Conservation (phyloP, 768 basidiomycete genomes). For the Phaeolepiota aurea region DNA sequence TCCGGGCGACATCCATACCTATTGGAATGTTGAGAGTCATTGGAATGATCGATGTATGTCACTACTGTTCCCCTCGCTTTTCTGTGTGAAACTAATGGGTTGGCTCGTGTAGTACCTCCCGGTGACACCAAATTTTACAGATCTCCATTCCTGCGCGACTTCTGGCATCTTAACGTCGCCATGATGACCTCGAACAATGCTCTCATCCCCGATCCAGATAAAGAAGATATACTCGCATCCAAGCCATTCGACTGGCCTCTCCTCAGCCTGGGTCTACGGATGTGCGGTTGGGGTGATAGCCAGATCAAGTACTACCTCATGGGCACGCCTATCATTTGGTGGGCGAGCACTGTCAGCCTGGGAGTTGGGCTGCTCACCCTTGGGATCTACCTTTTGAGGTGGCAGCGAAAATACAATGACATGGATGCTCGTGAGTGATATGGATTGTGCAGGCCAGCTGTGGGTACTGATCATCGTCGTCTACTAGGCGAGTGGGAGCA, state of each 20-base stretch:
- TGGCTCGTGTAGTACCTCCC: slow-evolving; percentile 54
- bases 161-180: slow-evolving; percentile 97
- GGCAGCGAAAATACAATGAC: slow-evolving; percentile 85
- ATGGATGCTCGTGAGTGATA: slow-evolving; percentile 70
- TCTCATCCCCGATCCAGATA: slow-evolving; percentile 93
- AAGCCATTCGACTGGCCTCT: slow-evolving; percentile 92
- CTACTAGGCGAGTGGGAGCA: slow-evolving; percentile 83
- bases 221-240: slow-evolving; percentile 95
- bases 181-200: slow-evolving; percentile 99
- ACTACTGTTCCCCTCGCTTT: slow-evolving; percentile 1
- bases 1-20: slow-evolving; percentile 73
- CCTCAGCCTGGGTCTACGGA: slow-evolving; percentile 81
- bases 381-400: slow-evolving; percentile 68
- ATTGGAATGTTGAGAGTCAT: slow-evolving; percentile 98
- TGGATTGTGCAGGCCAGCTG: slow-evolving; percentile 2
- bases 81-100: background rate
- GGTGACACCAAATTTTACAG: slow-evolving; percentile 79
- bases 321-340: slow-evolving; percentile 91
- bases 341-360: slow-evolving; percentile 69
- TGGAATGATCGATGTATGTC: slow-evolving; percentile 87
- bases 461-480: background rate
- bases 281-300: slow-evolving; percentile 92
- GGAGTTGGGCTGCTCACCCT: slow-evolving; percentile 41
- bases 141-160: slow-evolving; percentile 93
- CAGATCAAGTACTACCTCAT: slow-evolving; percentile 91